Evolutionary conservation across 805 yeast genomes (phyloP), one percentile per base, ranked within the genome.

Genomic region (Dipodascus albidus): DNA sequence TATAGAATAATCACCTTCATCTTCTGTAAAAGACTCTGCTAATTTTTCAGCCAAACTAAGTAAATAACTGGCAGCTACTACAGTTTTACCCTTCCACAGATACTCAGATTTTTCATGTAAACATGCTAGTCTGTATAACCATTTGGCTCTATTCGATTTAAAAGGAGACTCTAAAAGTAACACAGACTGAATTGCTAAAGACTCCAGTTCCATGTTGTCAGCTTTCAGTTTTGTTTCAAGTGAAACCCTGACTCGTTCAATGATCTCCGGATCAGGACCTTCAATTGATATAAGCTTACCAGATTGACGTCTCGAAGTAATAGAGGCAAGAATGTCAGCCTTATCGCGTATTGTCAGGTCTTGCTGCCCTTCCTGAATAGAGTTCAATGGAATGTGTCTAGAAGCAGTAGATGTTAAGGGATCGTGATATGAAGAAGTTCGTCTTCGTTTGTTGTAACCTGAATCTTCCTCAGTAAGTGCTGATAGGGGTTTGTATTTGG

Each of bases 51-150:
- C 64, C 38, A 61, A 47, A 9, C 59, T 50, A 53, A 62, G 21
- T 11, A 61, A 51, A 27, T 62, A 62, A 1, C 65, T 61, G 11
- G 57, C 59, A n/a, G 58, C 22, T 8, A 62, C 48, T 1, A 54
- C 55, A 23, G 51, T 56, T 44, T 53, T 38, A 31, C 31, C 41
- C 35, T 48, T 47, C 35, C 51, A 47, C 55, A 31, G 38, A 44
- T 44, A 49, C 11, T 59, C 53, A 15, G 59, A 58, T 49, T 56
- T 50, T 47, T 62, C 62, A 24, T 62, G 62, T 24, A 62, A 50
- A 31, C 63, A 61, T 21, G 62, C 53, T 21, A 62, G 50, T 38
- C 54, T 55, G 59, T 61, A 62, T 61, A 60, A 54, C 49, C 53
- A 57, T 21, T 56, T 44, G 17, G 65, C 64, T 15, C 23, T 50